These are phyloP conservation scores for Acacia concinna DNA, from an alignment of 331 rosid species.

Conservation along the genomic window DNA sequence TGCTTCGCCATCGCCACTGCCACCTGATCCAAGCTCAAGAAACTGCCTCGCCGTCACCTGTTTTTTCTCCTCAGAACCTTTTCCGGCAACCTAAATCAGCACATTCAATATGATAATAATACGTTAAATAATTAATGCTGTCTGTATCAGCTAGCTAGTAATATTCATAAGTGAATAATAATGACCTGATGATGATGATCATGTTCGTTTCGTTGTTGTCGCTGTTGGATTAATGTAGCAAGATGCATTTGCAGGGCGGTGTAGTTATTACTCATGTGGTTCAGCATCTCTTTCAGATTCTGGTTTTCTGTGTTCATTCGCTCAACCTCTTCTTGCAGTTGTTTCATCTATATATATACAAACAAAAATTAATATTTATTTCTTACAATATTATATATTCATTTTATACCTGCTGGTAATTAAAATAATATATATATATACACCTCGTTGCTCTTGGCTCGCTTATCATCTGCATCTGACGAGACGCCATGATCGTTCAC, in stretches of 20 bases:
- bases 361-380: background rate
- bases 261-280: slow-evolving; percentile 57
- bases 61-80: slow-evolving; percentile 41
- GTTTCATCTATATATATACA: slow-evolving; percentile 41
- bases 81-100: slow-evolving; percentile 43
- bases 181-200: slow-evolving; percentile 33
- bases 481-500: slow-evolving; percentile 56
- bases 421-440: background rate
- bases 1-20: slow-evolving; percentile 16
- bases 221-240: slow-evolving; percentile 50
- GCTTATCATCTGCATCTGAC: slow-evolving; percentile 51
- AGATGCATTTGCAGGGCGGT: slow-evolving; percentile 55
- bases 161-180: background rate
- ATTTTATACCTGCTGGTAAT: background rate
- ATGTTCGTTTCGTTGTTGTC: slow-evolving; percentile 25
- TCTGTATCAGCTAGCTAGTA: background rate
- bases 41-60: slow-evolving; percentile 55
- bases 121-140: background rate
- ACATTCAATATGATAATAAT: background rate
- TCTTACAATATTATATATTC: background rate
- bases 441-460: slow-evolving; percentile 57
- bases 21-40: slow-evolving; percentile 50
- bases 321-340: slow-evolving; percentile 51
- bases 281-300: slow-evolving; percentile 60
- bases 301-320: slow-evolving; percentile 61